Evolutionary conservation across 768 basidiomycete genomes (phyloP), one percentile per base, ranked within the genome.

Genomic region (Rhodotorula paludigena): DNA sequence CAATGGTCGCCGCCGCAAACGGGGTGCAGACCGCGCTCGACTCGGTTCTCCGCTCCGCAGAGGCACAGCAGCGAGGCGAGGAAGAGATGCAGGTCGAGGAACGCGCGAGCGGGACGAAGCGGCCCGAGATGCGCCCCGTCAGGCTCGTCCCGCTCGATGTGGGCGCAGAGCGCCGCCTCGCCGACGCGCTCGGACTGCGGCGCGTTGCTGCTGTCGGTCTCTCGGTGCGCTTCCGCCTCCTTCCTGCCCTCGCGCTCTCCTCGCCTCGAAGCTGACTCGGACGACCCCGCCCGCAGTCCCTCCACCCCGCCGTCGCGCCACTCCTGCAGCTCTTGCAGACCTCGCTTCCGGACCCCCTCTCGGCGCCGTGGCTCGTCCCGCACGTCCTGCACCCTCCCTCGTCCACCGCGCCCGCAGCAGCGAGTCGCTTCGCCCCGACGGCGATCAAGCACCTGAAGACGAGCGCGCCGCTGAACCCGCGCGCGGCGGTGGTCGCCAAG

Each of bases 381-480:
- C 71, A 72, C 48, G 39, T 72, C 49, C 39, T 64, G 32, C 36
- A 58, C 52, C 66, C 51, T 41, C 49, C 42, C 3, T 35, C 60
- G 0, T 73, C 78, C 39, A 36, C 64, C 62, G 45, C 74, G 66
- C 23, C 63, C 65, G 28, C n/a, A 60, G 57, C 61, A n/a, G 23
- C 44, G n/a, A 41, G 20, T 7, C 51, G 20, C 57, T 69, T 86
- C 33, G 78, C 88, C 48, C 85, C 87, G 5, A 90, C 89, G 0
- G 87, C 90, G 74, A 82, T 91, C 71, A 93, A 92, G 75, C 89
- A 90, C 71, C 76, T 91, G 30, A 82, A 83, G 25, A 92, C 91
- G 5, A 85, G 86, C 36, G 84, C 86, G 7, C 90, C 90, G 3
- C 86, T 84, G 73, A 88, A 92, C 74, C 88, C 90, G 83, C 88